phyloP scores from a whole-genome alignment of 805 yeast genomes.

The Lachancea waltii region DNA sequence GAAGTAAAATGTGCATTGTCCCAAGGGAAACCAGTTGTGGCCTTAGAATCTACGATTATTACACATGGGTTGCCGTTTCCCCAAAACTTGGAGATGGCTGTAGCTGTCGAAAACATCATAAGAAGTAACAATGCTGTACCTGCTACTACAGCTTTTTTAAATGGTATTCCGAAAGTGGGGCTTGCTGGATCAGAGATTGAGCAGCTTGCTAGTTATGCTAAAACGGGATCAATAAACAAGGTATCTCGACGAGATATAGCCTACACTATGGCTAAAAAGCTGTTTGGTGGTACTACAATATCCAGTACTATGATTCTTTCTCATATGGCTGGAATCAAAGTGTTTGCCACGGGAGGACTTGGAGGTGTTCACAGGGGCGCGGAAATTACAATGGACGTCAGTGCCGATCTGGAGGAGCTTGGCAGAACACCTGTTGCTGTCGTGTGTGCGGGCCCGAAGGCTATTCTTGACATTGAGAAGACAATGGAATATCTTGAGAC shows the following conservation, averaged over 20 bases:
- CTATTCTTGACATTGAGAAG: constrained; percentile 70
- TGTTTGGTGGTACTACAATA: constrained; percentile 86
- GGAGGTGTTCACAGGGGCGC: constrained; percentile 89
- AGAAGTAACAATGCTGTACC: constrained; percentile 66
- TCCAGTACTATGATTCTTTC: constrained; percentile 85
- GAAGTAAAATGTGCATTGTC: constrained; percentile 60
- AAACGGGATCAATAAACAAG: constrained; percentile 39
- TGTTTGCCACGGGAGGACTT: constrained; percentile 89
- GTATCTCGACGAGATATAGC: constrained; percentile 80
- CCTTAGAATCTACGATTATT: constrained; percentile 80
- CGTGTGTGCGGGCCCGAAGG: constrained; percentile 90
- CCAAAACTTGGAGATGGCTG: constrained; percentile 66
- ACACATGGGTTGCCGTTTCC: constrained; percentile 90
- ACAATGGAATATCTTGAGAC: constrained; percentile 87
- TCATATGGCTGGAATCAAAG: constrained; percentile 64
- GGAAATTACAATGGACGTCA: constrained; percentile 66
- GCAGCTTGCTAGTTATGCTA: constrained; percentile 37
- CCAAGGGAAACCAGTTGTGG: constrained; percentile 60
- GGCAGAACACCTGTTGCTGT: constrained; percentile 80
- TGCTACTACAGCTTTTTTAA: constrained; percentile 74
- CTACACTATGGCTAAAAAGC: constrained; percentile 51
- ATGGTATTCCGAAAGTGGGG: constrained; percentile 71
- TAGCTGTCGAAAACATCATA: constrained; percentile 53
- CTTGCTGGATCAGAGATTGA: constrained; percentile 43
- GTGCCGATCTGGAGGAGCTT: constrained; percentile 83